These are phyloP conservation scores for Phytophthora sp. DNA, from an alignment of 352 stramenopile species.

Conservation along the genomic window DNA sequence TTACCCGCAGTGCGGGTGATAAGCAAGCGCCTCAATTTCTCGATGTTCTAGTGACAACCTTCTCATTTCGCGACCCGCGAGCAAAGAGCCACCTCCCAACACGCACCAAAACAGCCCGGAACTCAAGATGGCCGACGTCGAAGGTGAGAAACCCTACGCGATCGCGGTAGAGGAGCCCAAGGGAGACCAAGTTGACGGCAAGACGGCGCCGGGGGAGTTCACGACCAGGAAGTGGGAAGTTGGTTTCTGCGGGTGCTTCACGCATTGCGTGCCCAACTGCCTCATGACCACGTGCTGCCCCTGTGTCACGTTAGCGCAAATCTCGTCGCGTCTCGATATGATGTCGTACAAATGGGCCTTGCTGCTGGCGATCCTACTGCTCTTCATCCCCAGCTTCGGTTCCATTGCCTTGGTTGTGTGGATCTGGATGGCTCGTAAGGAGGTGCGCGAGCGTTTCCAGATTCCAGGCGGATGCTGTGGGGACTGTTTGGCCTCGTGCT, in stretches of 20 bases:
- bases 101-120: background rate
- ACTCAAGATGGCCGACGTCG: conserved; percentile 7
- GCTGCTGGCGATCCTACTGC: conserved; percentile 27
- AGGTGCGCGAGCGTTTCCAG: conserved; percentile 40
- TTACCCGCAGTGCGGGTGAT: background rate
- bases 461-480: conserved; percentile 38
- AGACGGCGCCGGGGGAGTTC: conserved; percentile 1
- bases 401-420: conserved; percentile 11
- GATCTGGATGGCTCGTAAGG: conserved; percentile 32
- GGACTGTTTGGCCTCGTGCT: conserved; percentile 40
- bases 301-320: conserved; percentile 52
- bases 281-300: conserved; percentile 40
- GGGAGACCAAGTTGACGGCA: background rate
- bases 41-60: background rate
- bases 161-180: conserved; percentile 25
- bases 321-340: conserved; percentile 48
- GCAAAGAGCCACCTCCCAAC: background rate
- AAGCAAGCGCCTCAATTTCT: background rate
- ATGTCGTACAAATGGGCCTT: conserved; percentile 30
- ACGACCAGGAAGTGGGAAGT: conserved; percentile 34
- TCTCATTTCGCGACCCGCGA: background rate
- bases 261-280: conserved; percentile 29
- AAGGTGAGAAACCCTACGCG: conserved; percentile 11
- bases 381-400: conserved; percentile 14
- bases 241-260: conserved; percentile 48